Evolutionary conservation across 2,329 filamentous ascomycete species (phyloP).

Genomic region (Colletotrichum gloeosporioides): DNA sequence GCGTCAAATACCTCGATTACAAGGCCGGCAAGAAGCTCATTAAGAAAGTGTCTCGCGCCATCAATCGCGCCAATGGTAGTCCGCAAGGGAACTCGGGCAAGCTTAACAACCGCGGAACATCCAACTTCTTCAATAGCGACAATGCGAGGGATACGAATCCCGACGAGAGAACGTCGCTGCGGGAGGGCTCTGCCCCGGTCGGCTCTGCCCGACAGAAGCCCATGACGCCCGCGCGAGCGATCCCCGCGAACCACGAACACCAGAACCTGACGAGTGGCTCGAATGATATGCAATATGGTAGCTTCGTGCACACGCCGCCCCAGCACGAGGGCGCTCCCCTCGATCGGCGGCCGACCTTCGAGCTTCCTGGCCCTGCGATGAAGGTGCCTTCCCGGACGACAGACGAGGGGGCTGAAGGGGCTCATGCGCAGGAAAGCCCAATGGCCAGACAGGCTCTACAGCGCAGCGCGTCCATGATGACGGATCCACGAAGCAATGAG

Average conservation of each 20-base stretch:
- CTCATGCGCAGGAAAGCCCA: conserved; percentile 17
- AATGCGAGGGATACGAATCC: conserved; percentile 7
- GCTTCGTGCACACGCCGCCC: conserved; percentile 52
- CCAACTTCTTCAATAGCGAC: background rate
- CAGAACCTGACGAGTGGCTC: conserved; percentile 45
- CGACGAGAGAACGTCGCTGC: conserved; percentile 25
- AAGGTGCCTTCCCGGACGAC: conserved; percentile 38
- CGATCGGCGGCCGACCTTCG: conserved; percentile 39
- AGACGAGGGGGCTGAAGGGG: conserved; percentile 22
- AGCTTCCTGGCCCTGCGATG: conserved; percentile 61
- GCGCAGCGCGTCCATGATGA: conserved; percentile 40
- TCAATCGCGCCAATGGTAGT: conserved; percentile 56
- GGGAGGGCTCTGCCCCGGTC: conserved; percentile 30
- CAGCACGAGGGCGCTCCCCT: conserved; percentile 28
- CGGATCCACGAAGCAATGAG: background rate
- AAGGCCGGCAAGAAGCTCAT: conserved; percentile 95
- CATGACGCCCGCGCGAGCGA: conserved; percentile 25
- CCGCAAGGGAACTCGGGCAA: background rate
- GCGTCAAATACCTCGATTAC: conserved; percentile 92
- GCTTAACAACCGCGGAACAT: background rate
- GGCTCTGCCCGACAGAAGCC: conserved; percentile 23
- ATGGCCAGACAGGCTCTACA: conserved; percentile 31
- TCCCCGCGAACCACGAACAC: conserved; percentile 36
- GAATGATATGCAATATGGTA: conserved; percentile 55
- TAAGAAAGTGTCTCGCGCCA: conserved; percentile 79